Evolutionary conservation across 2,329 filamentous ascomycete species (phyloP).

Genomic region (Niveomyces coronatus): DNA sequence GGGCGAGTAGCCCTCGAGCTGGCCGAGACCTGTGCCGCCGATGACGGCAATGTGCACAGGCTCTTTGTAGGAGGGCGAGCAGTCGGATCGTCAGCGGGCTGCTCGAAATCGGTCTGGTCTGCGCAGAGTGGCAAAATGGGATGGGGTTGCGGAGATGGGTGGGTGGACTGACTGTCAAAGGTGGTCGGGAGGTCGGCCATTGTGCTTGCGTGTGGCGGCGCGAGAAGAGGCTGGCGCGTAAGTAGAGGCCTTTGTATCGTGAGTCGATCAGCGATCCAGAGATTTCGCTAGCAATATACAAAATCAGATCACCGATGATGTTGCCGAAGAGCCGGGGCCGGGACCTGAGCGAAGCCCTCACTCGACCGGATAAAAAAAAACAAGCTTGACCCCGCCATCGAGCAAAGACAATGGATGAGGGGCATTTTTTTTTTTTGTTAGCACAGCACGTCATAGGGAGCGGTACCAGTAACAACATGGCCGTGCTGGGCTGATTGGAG

Average conservation of each 20-base stretch:
- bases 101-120: background rate
- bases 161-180: slow-evolving; percentile 42
- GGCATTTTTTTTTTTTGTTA: background rate
- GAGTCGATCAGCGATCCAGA: too few species aligned
- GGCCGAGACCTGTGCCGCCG: slow-evolving; percentile 83
- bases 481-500: slow-evolving; percentile 4
- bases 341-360: background rate
- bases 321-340: background rate
- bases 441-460: slow-evolving; percentile 5
- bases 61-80: slow-evolving; percentile 33
- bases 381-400: slow-evolving; percentile 10
- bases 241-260: background rate
- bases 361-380: too few species aligned
- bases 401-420: slow-evolving; percentile 6
- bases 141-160: background rate
- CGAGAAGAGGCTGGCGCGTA: too few species aligned
- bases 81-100: slow-evolving; percentile 8
- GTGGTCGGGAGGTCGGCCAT: slow-evolving; percentile 47
- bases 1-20: slow-evolving; percentile 77
- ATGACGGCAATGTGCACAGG: slow-evolving; percentile 80
- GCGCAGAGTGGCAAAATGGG: background rate
- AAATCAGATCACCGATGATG: background rate
- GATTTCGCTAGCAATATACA: too few species aligned
- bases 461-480: background rate
- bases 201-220: too few species aligned